Percentiles rank a stretch among this genome's conserved stretches.
phyloP scores from a whole-genome alignment of 352 stramenopile genomes.

The Elongisporangium undulatum region DNA sequence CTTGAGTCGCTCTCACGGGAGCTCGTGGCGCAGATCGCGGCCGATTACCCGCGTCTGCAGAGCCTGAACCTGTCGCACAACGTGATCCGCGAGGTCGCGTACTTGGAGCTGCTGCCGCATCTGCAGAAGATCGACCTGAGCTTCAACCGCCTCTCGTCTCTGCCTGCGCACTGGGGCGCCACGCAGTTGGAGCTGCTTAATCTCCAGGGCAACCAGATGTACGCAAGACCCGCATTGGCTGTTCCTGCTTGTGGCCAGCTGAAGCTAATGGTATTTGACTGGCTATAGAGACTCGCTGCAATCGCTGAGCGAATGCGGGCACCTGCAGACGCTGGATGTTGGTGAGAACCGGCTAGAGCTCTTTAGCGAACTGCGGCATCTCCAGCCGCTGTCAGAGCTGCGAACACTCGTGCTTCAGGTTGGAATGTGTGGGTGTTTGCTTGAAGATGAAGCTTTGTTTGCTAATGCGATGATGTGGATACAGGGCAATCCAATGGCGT shows the following conservation, averaged over 20 bases:
- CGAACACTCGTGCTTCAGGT: constrained; percentile 38
- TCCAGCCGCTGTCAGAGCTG: constrained; percentile 40
- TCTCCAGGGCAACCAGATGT: constrained; percentile 55
- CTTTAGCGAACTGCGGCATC: constrained; percentile 48
- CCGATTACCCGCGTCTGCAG: constrained; percentile 53
- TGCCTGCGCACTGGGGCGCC: constrained; percentile 29
- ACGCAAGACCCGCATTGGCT: constrained; percentile 3
- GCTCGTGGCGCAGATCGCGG: constrained; percentile 58
- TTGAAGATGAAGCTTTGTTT: background rate
- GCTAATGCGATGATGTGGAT: background rate
- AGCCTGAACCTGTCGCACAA: constrained; percentile 61
- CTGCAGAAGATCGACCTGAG: constrained; percentile 59
- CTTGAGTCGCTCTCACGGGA: constrained; percentile 51
- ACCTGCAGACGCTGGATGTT: constrained; percentile 35
- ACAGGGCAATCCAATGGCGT: constrained; percentile 55
- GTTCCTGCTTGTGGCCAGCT: too few relatives aligned
- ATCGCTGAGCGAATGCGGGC: constrained; percentile 17
- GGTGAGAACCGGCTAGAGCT: constrained; percentile 40
- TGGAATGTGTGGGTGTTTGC: background rate
- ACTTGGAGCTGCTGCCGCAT: constrained; percentile 44
- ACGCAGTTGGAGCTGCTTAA: constrained; percentile 38
- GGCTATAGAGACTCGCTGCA: constrained; percentile 37
- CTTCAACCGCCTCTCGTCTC: constrained; percentile 31
- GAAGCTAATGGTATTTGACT: background rate
- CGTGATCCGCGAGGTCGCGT: constrained; percentile 36